Evolutionary conservation across 768 basidiomycete genomes (phyloP).

Genomic region (Kwoniella sp.): DNA sequence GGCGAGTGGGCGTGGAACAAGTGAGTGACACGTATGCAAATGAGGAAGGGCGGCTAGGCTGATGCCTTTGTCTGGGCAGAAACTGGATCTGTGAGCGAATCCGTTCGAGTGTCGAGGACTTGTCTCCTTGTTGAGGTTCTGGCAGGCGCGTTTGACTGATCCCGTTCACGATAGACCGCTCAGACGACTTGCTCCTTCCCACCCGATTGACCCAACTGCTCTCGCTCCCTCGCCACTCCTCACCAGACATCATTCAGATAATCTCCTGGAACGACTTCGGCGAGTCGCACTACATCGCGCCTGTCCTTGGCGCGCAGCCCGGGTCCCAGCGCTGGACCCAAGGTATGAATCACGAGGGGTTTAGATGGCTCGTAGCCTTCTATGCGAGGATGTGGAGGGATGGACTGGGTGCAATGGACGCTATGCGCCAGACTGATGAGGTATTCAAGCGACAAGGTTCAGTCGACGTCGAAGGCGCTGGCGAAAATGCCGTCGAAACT

Average conservation of each 20-base stretch:
- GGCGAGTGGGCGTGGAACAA: constrained; percentile 50
- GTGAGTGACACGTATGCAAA: constrained; percentile 15
- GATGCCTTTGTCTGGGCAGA: constrained; percentile 22
- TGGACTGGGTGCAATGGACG: not conserved
- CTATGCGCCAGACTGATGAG: not conserved
- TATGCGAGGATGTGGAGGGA: constrained; percentile 32
- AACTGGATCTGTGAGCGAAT: constrained; percentile 48
- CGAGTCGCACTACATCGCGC: constrained; percentile 47
- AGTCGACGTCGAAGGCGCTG: not conserved
- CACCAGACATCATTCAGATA: constrained; percentile 46
- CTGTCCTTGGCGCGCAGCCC: constrained; percentile 46
- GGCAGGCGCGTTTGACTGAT: not conserved
- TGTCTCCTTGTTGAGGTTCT: not conserved
- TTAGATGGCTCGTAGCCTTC: constrained; percentile 37
- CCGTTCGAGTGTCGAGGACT: not conserved
- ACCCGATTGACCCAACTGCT: constrained; percentile 42
- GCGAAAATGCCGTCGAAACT: not conserved
- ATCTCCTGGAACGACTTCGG: constrained; percentile 51
- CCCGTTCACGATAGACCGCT: constrained; percentile 30
- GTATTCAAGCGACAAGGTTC: not conserved
- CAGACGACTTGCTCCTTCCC: constrained; percentile 47
- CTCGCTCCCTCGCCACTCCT: constrained; percentile 12
- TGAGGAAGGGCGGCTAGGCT: not conserved
- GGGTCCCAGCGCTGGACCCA: constrained; percentile 48
- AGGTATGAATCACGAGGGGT: constrained; percentile 42